Evolutionary conservation across 139 green algal species (phyloP).

Genomic region (Picochlorum sp.): DNA sequence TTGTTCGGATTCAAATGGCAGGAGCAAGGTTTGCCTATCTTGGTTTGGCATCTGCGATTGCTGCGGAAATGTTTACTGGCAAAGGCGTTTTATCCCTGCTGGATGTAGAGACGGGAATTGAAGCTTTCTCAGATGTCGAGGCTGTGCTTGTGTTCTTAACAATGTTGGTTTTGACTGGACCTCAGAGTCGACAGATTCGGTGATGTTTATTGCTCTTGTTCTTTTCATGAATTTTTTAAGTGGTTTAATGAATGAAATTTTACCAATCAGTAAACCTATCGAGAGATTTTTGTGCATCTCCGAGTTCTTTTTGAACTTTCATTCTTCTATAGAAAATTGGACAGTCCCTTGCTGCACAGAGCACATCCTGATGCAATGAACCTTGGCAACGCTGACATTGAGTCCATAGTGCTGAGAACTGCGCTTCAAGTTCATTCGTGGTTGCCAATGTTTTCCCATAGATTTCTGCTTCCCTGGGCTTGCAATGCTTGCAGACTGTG

Average conservation of each 20-base stretch:
- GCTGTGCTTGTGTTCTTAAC: conserved; percentile 29
- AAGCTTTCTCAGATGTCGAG: conserved; percentile 36
- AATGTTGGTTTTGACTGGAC: conserved; percentile 33
- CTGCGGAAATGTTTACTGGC: conserved; percentile 33
- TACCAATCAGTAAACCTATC: conserved; percentile 57
- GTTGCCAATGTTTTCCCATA: conserved; percentile 50
- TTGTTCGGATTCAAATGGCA: conserved; percentile 10
- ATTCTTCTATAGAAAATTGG: conserved; percentile 97
- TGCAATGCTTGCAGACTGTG: conserved; percentile 77
- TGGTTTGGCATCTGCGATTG: conserved; percentile 24
- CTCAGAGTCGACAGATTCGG: conserved; percentile 4
- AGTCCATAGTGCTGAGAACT: conserved; percentile 82
- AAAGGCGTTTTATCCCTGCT: conserved; percentile 38
- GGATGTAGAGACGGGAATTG: conserved; percentile 38
- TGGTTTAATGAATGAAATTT: conserved; percentile 3
- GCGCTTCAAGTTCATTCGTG: conserved; percentile 67
- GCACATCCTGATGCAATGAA: conserved; percentile 75
- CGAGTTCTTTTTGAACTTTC: conserved; percentile 95
- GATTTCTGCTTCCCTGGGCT: conserved; percentile 60
- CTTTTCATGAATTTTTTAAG: neutral
- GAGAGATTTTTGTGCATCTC: conserved; percentile 69
- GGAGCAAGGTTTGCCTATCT: conserved; percentile 19
- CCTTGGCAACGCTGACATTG: conserved; percentile 94
- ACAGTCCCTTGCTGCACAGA: conserved; percentile 93
- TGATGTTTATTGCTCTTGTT: conserved; percentile 4